phyloP scores from a whole-genome alignment of 306 rosid species.

The Morella rubra region DNA sequence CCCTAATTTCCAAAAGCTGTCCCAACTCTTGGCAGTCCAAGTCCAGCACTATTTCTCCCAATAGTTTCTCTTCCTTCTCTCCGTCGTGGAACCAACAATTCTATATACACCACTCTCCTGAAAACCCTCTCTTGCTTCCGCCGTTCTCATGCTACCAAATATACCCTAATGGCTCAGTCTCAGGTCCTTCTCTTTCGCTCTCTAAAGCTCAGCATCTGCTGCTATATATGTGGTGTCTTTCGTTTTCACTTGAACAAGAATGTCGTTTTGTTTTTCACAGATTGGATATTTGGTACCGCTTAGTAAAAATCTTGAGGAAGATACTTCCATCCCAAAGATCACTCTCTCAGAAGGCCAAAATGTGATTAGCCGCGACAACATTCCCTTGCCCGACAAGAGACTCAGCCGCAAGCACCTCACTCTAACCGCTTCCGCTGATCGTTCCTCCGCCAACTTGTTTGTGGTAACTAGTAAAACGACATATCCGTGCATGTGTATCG shows the following conservation, averaged over 20 bases:
- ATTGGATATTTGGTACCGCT: conserved; percentile 64
- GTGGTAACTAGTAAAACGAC: conserved; percentile 43
- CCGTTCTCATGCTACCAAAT: background rate
- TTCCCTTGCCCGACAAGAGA: conserved; percentile 60
- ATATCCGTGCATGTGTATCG: conserved; percentile 2
- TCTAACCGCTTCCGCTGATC: conserved; percentile 47
- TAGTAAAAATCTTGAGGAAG: conserved; percentile 41
- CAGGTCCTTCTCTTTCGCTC: conserved; percentile 11
- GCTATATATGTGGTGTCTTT: background rate
- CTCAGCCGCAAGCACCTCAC: conserved; percentile 85
- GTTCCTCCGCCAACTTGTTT: conserved; percentile 49
- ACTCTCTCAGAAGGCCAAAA: conserved; percentile 51
- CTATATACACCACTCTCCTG: no score
- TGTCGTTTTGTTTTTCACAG: conserved; percentile 18
- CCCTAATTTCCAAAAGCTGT: no score
- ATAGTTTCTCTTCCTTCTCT: background rate
- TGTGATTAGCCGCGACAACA: conserved; percentile 56
- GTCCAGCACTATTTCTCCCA: background rate
- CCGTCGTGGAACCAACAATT: background rate
- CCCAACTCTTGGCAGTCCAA: no score
- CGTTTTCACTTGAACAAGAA: background rate
- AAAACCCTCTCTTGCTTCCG: background rate
- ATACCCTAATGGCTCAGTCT: conserved; percentile 15
- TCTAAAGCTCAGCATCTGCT: background rate
- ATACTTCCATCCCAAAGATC: conserved; percentile 47